Evolutionary conservation across 2,329 filamentous ascomycete species (phyloP).

Genomic region (Tolypocladium guangdongense): DNA sequence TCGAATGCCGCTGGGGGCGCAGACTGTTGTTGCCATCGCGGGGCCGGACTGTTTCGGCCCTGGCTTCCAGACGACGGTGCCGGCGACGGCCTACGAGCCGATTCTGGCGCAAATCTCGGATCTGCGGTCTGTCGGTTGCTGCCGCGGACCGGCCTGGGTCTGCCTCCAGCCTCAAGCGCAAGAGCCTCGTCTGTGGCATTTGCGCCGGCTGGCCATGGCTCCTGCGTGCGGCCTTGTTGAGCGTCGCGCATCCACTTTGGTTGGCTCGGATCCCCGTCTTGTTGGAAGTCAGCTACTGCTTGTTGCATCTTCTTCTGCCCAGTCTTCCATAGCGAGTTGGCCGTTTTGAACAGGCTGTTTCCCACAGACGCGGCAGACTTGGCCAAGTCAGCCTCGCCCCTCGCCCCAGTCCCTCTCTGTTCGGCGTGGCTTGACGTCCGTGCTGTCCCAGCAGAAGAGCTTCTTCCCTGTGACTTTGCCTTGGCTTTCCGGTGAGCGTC

Average conservation of each 20-base stretch:
- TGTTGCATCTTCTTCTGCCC: constrained; percentile 88
- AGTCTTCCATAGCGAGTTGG: constrained; percentile 90
- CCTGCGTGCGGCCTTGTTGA: constrained; percentile 31
- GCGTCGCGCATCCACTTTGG: constrained; percentile 93
- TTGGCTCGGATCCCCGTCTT: constrained; percentile 61
- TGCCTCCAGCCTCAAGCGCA: constrained; percentile 60
- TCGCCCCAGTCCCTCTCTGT: constrained; percentile 39
- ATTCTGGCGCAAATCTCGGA: constrained; percentile 16
- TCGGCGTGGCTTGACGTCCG: not conserved
- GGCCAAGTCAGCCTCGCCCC: constrained; percentile 59
- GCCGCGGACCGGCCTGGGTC: constrained; percentile 33
- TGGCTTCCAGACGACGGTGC: constrained; percentile 32
- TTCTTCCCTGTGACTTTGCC: constrained; percentile 51
- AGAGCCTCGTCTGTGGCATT: constrained; percentile 61
- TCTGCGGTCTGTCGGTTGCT: constrained; percentile 16
- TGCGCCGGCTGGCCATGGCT: constrained; percentile 14
- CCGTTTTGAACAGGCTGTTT: constrained; percentile 79
- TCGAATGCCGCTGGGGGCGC: constrained; percentile 24
- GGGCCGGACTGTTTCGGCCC: constrained; percentile 34
- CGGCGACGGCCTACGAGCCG: constrained; percentile 39
- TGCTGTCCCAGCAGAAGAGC: constrained; percentile 18
- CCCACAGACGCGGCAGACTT: constrained; percentile 77
- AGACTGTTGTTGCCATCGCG: constrained; percentile 48
- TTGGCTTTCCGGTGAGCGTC: constrained; percentile 80
- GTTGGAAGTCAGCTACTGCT: constrained; percentile 76